Percentiles rank a stretch among this genome's conserved stretches.
Evolutionary conservation across 768 basidiomycete species (phyloP).

Genomic region (Rhizopogon vinicolor): DNA sequence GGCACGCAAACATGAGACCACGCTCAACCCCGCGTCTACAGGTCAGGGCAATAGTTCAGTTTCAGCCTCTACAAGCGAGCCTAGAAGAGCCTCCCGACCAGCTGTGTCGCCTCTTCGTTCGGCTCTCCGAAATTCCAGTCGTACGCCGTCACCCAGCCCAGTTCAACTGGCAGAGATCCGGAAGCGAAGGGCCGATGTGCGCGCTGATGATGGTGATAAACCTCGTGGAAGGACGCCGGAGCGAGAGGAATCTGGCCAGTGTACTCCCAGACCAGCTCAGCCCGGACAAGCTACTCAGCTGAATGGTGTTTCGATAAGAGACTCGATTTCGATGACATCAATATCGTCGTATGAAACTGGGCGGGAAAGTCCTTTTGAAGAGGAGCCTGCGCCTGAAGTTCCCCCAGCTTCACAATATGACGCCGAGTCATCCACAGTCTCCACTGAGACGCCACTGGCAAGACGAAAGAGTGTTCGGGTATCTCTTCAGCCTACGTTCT

Average conservation of each 20-base stretch:
- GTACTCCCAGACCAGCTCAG: not conserved
- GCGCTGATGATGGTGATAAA: not conserved
- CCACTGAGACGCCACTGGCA: constrained; percentile 13
- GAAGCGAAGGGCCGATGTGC: not conserved
- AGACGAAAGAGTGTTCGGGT: constrained; percentile 74
- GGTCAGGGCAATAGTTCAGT: not conserved
- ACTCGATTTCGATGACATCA: constrained; percentile 34
- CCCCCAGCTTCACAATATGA: constrained; percentile 3
- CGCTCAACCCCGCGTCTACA: not conserved
- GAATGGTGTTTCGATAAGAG: constrained; percentile 28
- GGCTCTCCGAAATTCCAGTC: constrained; percentile 51
- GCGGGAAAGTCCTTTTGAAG: constrained; percentile 44
- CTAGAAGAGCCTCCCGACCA: constrained; percentile 15
- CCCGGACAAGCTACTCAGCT: not conserved
- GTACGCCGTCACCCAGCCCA: constrained; percentile 43
- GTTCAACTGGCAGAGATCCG: constrained; percentile 1
- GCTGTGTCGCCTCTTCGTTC: constrained; percentile 54
- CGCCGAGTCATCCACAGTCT: constrained; percentile 10
- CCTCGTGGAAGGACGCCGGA: constrained; percentile 2
- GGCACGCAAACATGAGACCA: not conserved
- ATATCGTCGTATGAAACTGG: constrained; percentile 67
- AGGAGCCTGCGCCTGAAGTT: constrained; percentile 11
- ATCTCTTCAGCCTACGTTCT: constrained; percentile 72
- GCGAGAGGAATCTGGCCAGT: not conserved
- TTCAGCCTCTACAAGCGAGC: not conserved